Percentiles rank a stretch among this genome's conserved stretches.
Evolutionary conservation across 2,329 filamentous ascomycete genomes (phyloP).

Genomic region (Cytospora schulzeri): DNA sequence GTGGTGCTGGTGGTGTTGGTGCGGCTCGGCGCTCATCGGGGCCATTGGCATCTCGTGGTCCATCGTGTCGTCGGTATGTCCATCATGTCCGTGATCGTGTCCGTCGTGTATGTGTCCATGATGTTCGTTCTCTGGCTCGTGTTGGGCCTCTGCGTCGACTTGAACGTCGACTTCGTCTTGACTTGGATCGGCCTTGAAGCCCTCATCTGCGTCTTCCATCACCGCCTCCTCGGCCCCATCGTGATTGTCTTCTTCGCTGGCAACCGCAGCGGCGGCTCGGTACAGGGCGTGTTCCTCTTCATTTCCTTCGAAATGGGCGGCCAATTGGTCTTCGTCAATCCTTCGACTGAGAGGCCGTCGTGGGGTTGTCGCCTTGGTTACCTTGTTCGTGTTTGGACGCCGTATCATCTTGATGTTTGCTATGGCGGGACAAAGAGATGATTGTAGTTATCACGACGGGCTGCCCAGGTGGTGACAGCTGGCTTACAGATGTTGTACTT

Average conservation of each 20-base stretch:
- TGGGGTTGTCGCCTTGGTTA: slow-evolving; percentile 19
- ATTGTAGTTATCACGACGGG: neutral
- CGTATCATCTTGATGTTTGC: slow-evolving; percentile 10
- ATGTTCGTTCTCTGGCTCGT: slow-evolving; percentile 5
- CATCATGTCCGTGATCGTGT: slow-evolving; percentile 13
- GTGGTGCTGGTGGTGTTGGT: slow-evolving; percentile 21
- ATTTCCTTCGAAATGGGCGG: slow-evolving; percentile 22
- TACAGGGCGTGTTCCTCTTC: slow-evolving; percentile 21
- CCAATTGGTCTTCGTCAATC: slow-evolving; percentile 27
- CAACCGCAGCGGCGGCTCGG: slow-evolving; percentile 13
- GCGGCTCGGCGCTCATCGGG: slow-evolving; percentile 24
- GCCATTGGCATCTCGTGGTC: slow-evolving; percentile 28
- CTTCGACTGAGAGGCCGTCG: slow-evolving; percentile 20
- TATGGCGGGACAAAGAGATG: neutral
- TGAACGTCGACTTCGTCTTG: slow-evolving; percentile 10
- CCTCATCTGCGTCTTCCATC: slow-evolving; percentile 12
- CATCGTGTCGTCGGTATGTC: slow-evolving; percentile 17
- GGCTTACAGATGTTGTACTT: slow-evolving; percentile 2
- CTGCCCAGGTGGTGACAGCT: slow-evolving; percentile 24
- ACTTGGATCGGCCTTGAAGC: slow-evolving; percentile 5
- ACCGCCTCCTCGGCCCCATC: slow-evolving; percentile 16
- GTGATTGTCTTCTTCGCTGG: slow-evolving; percentile 1
- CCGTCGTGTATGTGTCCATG: neutral
- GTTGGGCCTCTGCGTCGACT: slow-evolving; percentile 11
- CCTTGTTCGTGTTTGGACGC: slow-evolving; percentile 14